These are phyloP conservation scores for Cinnamomum micranthum DNA, from an alignment of 164 flowering plant species.

Conservation along the genomic window DNA sequence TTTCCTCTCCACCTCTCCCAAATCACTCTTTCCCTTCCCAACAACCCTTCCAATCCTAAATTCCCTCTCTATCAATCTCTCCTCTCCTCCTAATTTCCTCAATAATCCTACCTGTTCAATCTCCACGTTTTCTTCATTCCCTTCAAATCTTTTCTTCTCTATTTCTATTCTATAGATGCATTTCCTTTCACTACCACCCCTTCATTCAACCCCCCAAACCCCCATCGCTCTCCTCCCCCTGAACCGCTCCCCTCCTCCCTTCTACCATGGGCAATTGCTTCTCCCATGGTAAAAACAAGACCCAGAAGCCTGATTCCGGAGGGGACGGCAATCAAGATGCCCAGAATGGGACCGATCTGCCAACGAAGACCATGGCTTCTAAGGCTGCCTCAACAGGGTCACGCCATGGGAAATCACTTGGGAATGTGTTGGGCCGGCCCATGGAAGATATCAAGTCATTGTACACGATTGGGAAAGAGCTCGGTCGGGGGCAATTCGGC, in stretches of 20 bases:
- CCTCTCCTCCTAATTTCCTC: constrained; percentile 5
- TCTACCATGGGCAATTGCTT: constrained; percentile 63
- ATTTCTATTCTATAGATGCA: background rate
- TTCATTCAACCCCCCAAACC: constrained; percentile 16
- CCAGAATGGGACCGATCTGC: constrained; percentile 6
- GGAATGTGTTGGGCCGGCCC: constrained; percentile 62
- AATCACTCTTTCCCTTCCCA: background rate
- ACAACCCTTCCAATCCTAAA: background rate
- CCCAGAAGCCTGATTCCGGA: background rate
- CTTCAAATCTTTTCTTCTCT: constrained; percentile 6
- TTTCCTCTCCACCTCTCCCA: background rate
- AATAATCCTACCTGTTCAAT: constrained; percentile 26
- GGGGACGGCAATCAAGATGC: background rate
- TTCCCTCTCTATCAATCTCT: constrained; percentile 27
- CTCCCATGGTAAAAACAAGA: constrained; percentile 27
- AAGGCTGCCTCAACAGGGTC: too few relatives aligned
- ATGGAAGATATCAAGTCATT: constrained; percentile 60
- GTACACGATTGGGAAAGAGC: constrained; percentile 70
- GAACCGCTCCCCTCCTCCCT: constrained; percentile 7
- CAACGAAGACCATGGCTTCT: constrained; percentile 15
- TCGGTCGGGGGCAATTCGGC: constrained; percentile 83
- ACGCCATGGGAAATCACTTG: constrained; percentile 6
- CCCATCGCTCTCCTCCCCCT: constrained; percentile 1
- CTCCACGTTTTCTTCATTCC: constrained; percentile 4
- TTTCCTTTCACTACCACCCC: constrained; percentile 3